Conservation (phyloP, 441 rosid species). For the Arabidopsis lyrata region DNA sequence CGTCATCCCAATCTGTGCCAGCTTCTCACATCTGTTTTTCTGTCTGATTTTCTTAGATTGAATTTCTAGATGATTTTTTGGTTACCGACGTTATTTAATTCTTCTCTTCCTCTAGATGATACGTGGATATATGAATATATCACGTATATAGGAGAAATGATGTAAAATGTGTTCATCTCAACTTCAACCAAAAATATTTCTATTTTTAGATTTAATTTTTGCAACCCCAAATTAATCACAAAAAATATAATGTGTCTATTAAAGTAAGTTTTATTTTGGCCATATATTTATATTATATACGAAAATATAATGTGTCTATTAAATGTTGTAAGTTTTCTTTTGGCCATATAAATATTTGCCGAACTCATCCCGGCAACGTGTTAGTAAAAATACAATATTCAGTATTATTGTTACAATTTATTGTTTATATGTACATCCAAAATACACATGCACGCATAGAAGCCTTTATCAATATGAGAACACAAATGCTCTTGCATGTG, state of each 20-base stretch:
- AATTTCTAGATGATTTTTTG: constrained; percentile 35
- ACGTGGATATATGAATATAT: constrained; percentile 31
- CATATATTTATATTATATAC: neutral
- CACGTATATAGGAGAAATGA: neutral
- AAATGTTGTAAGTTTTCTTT: neutral
- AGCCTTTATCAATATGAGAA: constrained; percentile 31
- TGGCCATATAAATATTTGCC: neutral
- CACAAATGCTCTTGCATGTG: constrained; percentile 45
- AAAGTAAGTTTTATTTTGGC: neutral
- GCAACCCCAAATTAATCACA: neutral
- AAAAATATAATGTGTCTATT: neutral
- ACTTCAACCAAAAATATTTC: neutral
- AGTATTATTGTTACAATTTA: neutral
- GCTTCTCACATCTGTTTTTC: constrained; percentile 20
- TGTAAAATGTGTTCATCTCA: neutral
- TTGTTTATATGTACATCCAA: constrained; percentile 14
- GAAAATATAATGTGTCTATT: neutral
- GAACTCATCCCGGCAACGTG: neutral
- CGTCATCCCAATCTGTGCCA: constrained; percentile 26
- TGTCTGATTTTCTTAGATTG: constrained; percentile 16
- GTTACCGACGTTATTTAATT: constrained; percentile 33
- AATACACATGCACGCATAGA: constrained; percentile 33
- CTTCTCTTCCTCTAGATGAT: constrained; percentile 3
- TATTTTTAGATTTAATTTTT: neutral
- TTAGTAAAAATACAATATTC: neutral